Evolutionary conservation across 2,329 filamentous ascomycete genomes (phyloP).

Genomic region (Pestalotiopsis sp.): DNA sequence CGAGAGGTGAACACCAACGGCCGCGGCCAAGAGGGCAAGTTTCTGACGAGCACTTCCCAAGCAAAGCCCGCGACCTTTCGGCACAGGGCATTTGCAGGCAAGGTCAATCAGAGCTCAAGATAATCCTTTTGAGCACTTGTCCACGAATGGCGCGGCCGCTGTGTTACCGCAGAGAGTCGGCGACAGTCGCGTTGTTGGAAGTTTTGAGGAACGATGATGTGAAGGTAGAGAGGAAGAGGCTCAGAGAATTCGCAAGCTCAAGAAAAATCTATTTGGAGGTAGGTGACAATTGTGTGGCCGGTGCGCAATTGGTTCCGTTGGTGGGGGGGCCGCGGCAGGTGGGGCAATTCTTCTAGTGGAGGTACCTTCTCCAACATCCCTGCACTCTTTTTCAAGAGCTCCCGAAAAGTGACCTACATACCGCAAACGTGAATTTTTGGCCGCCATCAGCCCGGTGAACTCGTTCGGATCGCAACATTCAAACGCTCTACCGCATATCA

Average conservation of each 20-base stretch:
- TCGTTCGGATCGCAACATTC: not conserved
- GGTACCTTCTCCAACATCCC: not conserved
- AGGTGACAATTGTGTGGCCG: slow-evolving; percentile 9
- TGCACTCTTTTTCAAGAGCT: not conserved
- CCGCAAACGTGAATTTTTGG: not conserved
- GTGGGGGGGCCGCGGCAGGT: not conserved
- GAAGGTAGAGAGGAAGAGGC: slow-evolving; percentile 6
- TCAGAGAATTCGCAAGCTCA: not conserved
- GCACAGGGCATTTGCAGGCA: not conserved
- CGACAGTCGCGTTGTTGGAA: not conserved
- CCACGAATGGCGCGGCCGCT: not conserved
- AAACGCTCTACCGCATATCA: slow-evolving; percentile 32
- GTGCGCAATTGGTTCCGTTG: slow-evolving; percentile 13
- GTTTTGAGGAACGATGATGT: not conserved
- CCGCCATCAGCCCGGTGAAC: not conserved
- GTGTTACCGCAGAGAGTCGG: not conserved
- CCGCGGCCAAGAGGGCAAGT: not conserved
- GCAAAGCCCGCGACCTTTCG: not conserved
- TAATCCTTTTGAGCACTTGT: not conserved
- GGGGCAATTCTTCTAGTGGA: not conserved
- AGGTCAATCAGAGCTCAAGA: not conserved
- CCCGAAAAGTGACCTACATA: not conserved
- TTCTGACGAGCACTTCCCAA: not conserved
- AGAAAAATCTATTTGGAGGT: slow-evolving; percentile 13
- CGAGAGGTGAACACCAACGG: not conserved